A percentile compares a stretch with the other conserved stretches of the same genome.
Conservation (phyloP, 768 basidiomycete genomes). For the Auricularia sp. region DNA sequence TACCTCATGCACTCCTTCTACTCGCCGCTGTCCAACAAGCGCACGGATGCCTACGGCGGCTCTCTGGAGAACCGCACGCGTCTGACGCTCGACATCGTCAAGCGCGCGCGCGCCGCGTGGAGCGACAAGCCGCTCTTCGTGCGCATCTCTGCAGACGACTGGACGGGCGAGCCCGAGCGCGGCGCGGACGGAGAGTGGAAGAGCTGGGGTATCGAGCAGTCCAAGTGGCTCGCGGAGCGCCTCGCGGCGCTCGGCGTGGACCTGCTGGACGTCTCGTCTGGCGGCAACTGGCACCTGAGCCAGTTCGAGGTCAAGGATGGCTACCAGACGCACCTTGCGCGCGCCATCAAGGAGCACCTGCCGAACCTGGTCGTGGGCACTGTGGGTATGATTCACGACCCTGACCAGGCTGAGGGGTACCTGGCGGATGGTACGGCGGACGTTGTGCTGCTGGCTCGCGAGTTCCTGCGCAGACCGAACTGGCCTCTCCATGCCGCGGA, state of each 20-base stretch:
- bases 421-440: conserved; percentile 60
- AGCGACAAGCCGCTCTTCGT: conserved; percentile 60
- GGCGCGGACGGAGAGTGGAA: conserved; percentile 44
- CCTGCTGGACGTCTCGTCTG: conserved; percentile 62
- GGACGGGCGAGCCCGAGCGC: conserved; percentile 55
- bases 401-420: conserved; percentile 49
- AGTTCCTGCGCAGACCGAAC: conserved; percentile 55
- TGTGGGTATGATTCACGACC: conserved; percentile 65
- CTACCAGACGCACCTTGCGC: conserved; percentile 67
- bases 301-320: conserved; percentile 46
- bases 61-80: conserved; percentile 63
- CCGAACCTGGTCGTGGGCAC: conserved; percentile 46
- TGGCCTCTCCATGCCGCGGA: conserved; percentile 54
- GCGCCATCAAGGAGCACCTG: conserved; percentile 48
- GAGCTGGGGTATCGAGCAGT: conserved; percentile 75
- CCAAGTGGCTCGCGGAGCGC: conserved; percentile 43
- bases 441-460: conserved; percentile 56
- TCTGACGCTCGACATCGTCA: conserved; percentile 48
- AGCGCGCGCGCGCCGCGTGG: conserved; percentile 47
- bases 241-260: conserved; percentile 58
- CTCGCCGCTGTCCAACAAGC: conserved; percentile 64
- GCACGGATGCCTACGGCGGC: conserved; percentile 66
- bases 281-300: conserved; percentile 54
- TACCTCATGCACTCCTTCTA: conserved; percentile 60
- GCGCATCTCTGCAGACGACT: conserved; percentile 58